Base-by-base conservation (phyloP, 2,329 filamentous ascomycete species). In the Neonectria hederae region DNA sequence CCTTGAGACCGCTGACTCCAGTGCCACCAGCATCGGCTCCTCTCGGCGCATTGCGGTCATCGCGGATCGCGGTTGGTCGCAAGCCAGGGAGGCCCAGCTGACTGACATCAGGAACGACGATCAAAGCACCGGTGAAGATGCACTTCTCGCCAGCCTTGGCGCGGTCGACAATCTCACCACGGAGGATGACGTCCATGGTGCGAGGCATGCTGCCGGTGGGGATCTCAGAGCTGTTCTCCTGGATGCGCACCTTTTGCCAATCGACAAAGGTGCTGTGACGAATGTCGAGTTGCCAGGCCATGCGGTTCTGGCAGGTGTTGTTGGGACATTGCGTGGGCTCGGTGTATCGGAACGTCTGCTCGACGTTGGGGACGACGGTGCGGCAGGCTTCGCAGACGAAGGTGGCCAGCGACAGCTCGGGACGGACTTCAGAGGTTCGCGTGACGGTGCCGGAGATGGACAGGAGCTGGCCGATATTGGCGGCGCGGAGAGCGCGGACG, bases 61-160 rank as follows among this genome's bases (percentile, higher is more conserved):
- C 95, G 65, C 95, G 89, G 40, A 95, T 88, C 21, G 94, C 92
- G 65, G 94, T 93, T 17, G 93, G 91, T 60, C 91, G 86, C 24
- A 94, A 86, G 52, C 96, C 96, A 2, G 96, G 96, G 30, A 98
- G 88, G 42, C 94, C 91, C 61, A 99, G 88, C 78, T 98, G 96
- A 76, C 94, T 97, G 65, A 99, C 93, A 77, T 99, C 96, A 0
- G 96, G 96, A 35, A 99, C 94, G 19, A 99, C 96, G 65, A 99
- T 98, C 68, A 98, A 82, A 5, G 94, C 94, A 68, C 96, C 96
- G 0, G 95, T 98, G 79, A 99, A 99, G 74, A 99, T 93, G 78
- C 96, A 99, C 80, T 97, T 97, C 80, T 99, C 96, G 68, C 96
- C 96, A 53, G 96, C 96, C 83, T 98, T 98, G 56, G 95, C 94